A percentile compares a stretch with the other conserved stretches of the same genome.
Evolutionary conservation across 129 eudicot genomes (phyloP).

Genomic region (Lonicera japonica): DNA sequence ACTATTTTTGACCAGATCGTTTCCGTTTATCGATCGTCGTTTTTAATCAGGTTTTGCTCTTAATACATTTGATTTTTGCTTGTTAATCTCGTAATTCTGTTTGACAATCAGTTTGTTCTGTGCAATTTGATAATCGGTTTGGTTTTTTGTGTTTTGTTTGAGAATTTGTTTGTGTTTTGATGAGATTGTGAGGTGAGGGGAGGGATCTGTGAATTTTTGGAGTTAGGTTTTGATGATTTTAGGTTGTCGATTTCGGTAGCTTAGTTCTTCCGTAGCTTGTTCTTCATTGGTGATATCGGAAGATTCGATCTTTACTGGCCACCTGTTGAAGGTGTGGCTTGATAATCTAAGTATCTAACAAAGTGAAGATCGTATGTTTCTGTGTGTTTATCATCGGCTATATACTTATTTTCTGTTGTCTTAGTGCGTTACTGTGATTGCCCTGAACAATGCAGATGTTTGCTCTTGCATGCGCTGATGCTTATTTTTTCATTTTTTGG

Average conservation of each 20-base stretch:
- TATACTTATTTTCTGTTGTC: neutral
- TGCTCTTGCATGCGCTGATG: too few relatives aligned
- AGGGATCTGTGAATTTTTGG: slow-evolving; percentile 33
- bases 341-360: slow-evolving; percentile 14
- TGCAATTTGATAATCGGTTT: neutral
- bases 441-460: too few relatives aligned
- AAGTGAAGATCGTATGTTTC: slow-evolving; percentile 8
- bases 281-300: neutral
- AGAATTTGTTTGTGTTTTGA: slow-evolving; percentile 10
- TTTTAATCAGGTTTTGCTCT: slow-evolving; percentile 3
- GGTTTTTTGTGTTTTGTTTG: neutral
- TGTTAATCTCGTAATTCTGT: neutral
- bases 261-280: neutral
- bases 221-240: slow-evolving; percentile 12
- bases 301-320: slow-evolving; percentile 6
- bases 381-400: neutral
- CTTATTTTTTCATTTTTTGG: neutral
- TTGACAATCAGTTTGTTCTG: neutral
- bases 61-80: neutral
- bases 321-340: slow-evolving; percentile 7
- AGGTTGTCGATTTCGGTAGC: slow-evolving; percentile 1
- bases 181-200: slow-evolving; percentile 5
- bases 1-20: neutral
- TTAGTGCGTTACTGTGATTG: too few relatives aligned
- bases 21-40: slow-evolving; percentile 6